Evolutionary conservation across 2,329 filamentous ascomycete genomes (phyloP).

Genomic region (Aspergillus alliaceus): DNA sequence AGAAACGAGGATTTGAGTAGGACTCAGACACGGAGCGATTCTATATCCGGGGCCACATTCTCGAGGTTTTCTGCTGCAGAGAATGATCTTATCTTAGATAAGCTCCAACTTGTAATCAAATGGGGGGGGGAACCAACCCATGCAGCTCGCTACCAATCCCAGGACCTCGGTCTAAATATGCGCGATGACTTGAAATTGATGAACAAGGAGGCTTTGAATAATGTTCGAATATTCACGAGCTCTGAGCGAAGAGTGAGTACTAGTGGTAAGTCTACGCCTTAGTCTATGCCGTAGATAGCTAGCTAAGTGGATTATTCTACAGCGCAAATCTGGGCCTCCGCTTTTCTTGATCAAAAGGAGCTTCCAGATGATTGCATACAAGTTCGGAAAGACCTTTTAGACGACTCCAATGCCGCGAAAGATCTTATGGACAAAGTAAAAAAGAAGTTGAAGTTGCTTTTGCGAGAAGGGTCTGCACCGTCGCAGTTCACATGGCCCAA

Average conservation of each 20-base stretch:
- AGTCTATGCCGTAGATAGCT: background rate
- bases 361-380: conserved; percentile 82
- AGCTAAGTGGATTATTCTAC: conserved; percentile 11
- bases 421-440: conserved; percentile 99
- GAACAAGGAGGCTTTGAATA: conserved; percentile 87
- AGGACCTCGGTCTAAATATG: conserved; percentile 94
- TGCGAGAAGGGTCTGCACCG: conserved; percentile 90
- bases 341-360: conserved; percentile 85
- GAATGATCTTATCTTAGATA: conserved; percentile 89
- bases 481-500: conserved; percentile 97
- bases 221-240: conserved; percentile 93
- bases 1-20: conserved; percentile 41
- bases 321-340: conserved; percentile 91
- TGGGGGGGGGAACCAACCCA: conserved; percentile 99
- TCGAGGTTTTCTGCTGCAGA: conserved; percentile 92
- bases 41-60: conserved; percentile 84
- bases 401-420: conserved; percentile 97
- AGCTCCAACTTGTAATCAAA: conserved; percentile 95
- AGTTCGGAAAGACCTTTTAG: conserved; percentile 88
- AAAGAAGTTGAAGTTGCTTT: conserved; percentile 93
- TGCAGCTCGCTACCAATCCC: conserved; percentile 91
- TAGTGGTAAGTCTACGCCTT: conserved; percentile 53
- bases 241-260: conserved; percentile 93
- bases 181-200: conserved; percentile 89
- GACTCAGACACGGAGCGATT: conserved; percentile 70